Base-by-base conservation (phyloP, 768 basidiomycete species). In the Termitomyces heimii region DNA sequence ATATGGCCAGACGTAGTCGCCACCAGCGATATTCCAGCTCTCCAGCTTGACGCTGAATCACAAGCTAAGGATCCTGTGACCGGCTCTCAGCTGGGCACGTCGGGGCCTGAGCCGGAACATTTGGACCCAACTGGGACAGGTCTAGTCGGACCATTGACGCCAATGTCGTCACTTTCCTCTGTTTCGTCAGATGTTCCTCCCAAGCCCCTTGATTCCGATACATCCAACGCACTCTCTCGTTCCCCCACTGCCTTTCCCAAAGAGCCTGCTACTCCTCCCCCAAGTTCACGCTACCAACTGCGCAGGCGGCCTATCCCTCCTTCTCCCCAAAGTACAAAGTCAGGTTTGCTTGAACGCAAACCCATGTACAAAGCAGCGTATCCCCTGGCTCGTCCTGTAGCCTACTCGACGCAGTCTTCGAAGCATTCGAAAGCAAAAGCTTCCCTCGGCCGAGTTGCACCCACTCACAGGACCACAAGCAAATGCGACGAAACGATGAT, bases 21-120 rank as follows among this genome's bases (percentile, higher is more conserved):
- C 58, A 66, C 64, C 10, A 72, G 67, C 59, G 64, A 66, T 37
- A 56, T 72, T 2, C 69, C 77, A 31, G 54, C 69, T 10, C 75
- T 77, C 5, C 75, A 75, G 60, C 62, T 75, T 24, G 73, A 77
- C 54, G 61, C 68, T 16, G 62, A 58, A 22, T 72, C 66, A 31
- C 74, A 72, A 44, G 50, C 62, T 55, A 56, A 62, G 2, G 53
- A 63, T 24, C 61, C 65, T 35, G 71, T 70, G 26, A 70, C 73
- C 13, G 75, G 70, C 64, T 73, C 75, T 12, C 73, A 68, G 42
- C 67, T 75, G 49, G 70, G 71, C 22, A 69, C 74, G 63, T 68
- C 66, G 18, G 62, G 62, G 39, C 22, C 54, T 3, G 31, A 39
- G 20, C 53, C 60, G 43, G 55, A 53, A 26, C 22, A 13, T 8